Evolutionary conservation across 2,329 filamentous ascomycete species (phyloP).

Genomic region (Alternaria metachromatica): DNA sequence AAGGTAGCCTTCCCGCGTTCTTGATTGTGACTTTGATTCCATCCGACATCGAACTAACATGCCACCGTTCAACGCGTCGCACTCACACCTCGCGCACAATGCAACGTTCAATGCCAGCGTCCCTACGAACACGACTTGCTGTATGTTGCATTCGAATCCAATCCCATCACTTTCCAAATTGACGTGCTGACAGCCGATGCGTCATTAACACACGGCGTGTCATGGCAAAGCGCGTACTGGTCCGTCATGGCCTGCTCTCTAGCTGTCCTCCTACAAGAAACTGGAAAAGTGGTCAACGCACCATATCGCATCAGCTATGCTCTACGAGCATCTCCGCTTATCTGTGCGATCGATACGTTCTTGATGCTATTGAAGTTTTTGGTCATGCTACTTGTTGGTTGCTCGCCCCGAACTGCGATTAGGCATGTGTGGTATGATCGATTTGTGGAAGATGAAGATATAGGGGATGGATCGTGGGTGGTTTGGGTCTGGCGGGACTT

Average conservation of each 20-base stretch:
- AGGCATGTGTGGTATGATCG: neutral
- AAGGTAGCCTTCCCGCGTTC: neutral
- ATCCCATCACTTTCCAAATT: accelerated
- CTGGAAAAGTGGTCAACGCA: neutral
- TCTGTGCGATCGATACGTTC: neutral
- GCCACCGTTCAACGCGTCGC: neutral
- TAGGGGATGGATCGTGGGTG: too few relatives aligned
- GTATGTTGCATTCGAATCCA: too few relatives aligned
- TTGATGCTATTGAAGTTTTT: accelerated
- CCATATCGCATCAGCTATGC: neutral
- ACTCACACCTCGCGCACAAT: neutral
- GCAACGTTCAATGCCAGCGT: neutral
- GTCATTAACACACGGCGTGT: too few relatives aligned
- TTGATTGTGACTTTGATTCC: neutral
- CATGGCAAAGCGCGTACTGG: neutral
- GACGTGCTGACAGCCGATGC: too few relatives aligned
- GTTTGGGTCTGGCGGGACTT: too few relatives aligned
- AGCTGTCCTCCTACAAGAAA: neutral
- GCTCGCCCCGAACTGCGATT: neutral
- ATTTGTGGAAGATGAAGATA: neutral
- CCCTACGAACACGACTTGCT: too few relatives aligned
- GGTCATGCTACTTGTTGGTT: accelerated
- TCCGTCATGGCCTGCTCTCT: neutral
- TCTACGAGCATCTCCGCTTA: neutral
- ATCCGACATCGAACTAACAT: neutral